Conservation (phyloP, 1,284 basidiomycete species). For the Pascua guehoae region DNA sequence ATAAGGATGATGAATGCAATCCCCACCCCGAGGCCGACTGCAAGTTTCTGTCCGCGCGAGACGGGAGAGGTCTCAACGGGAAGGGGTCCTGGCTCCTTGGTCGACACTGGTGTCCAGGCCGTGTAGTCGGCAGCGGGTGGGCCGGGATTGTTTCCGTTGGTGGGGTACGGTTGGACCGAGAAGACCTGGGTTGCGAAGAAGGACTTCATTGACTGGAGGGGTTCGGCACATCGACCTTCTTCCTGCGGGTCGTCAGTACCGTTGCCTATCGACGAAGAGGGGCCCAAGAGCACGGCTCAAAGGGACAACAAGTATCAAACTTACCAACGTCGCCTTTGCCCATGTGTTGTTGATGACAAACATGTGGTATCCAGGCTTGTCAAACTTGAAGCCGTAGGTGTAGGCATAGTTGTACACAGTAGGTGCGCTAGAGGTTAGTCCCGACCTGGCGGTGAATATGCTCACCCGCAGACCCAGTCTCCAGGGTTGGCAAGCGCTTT, state of each 20-base stretch:
- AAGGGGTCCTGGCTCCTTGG: slow-evolving; percentile 26
- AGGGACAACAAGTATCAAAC: slow-evolving; percentile 3
- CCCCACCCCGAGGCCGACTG: slow-evolving; percentile 31
- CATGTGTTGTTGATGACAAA: slow-evolving; percentile 48
- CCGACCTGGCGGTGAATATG: neutral
- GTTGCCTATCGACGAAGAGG: too few relatives aligned
- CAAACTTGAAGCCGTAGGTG: slow-evolving; percentile 35
- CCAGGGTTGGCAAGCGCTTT: slow-evolving; percentile 22
- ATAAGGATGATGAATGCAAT: slow-evolving; percentile 25
- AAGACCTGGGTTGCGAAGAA: slow-evolving; percentile 44
- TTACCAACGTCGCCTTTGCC: slow-evolving; percentile 38
- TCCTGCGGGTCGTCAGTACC: neutral
- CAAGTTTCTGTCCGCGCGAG: slow-evolving; percentile 22
- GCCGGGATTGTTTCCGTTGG: slow-evolving; percentile 7
- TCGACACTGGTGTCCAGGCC: slow-evolving; percentile 29
- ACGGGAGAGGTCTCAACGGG: slow-evolving; percentile 23
- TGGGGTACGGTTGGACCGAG: slow-evolving; percentile 34
- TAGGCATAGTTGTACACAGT: slow-evolving; percentile 22
- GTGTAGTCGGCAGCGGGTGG: slow-evolving; percentile 17
- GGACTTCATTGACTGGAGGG: slow-evolving; percentile 26
- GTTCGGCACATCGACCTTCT: slow-evolving; percentile 31
- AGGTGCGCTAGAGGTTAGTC: neutral
- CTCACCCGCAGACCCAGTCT: slow-evolving; percentile 39
- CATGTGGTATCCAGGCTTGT: slow-evolving; percentile 43
- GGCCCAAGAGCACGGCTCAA: too few relatives aligned